A percentile compares a stretch with the other conserved stretches of the same genome.
Evolutionary conservation across 306 rosid species (phyloP).

Genomic region (Prunus fruticosa): DNA sequence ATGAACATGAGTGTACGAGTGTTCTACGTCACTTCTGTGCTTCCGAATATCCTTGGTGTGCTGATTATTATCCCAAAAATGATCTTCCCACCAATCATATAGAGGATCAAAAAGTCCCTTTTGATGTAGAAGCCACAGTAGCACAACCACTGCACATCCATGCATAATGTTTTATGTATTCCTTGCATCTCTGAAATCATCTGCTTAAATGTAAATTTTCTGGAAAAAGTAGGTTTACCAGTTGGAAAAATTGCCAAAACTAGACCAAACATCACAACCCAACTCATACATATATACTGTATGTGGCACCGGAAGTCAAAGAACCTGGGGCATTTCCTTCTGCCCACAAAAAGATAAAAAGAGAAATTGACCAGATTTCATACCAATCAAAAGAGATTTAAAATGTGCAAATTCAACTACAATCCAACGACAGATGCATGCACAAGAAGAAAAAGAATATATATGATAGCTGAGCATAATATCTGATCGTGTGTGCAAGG

Average conservation of each 20-base stretch:
- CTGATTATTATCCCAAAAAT: conserved; percentile 34
- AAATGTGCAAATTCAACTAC: not conserved
- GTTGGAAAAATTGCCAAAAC: conserved; percentile 71
- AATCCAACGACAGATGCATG: not conserved
- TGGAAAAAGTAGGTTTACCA: conserved; percentile 41
- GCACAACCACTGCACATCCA: conserved; percentile 59
- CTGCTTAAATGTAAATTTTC: not conserved
- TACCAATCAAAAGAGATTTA: conserved; percentile 1
- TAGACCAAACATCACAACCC: conserved; percentile 76
- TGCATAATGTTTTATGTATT: conserved; percentile 9
- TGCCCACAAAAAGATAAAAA: conserved; percentile 30
- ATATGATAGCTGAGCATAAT: not conserved
- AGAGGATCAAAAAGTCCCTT: conserved; percentile 90
- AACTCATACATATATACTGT: conserved; percentile 84
- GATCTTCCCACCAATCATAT: conserved; percentile 88
- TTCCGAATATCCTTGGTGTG: conserved; percentile 24
- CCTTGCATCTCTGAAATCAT: not conserved
- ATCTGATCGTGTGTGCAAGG: not conserved
- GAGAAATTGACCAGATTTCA: not conserved
- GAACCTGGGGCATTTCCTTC: conserved; percentile 72
- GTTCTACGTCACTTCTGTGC: conserved; percentile 28
- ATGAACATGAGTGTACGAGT: conserved; percentile 24
- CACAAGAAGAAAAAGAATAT: not conserved
- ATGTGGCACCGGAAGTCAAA: conserved; percentile 90
- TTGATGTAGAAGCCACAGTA: conserved; percentile 77